Conservation (phyloP, 2,329 filamentous ascomycete species). For the Claviceps sp. region DNA sequence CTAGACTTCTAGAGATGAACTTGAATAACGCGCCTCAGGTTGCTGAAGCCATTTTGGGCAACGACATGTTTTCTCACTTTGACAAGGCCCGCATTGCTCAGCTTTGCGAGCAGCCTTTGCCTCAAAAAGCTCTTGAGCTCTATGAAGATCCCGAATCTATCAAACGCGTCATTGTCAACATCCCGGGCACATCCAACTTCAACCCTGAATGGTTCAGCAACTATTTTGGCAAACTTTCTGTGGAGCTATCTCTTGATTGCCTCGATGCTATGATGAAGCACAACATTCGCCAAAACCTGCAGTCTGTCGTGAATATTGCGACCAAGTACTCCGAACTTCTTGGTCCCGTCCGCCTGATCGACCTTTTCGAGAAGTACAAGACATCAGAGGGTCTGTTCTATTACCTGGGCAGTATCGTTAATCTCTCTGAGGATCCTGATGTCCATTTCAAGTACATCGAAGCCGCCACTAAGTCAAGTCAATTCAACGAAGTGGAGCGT, state of each 20-base stretch:
- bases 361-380: slow-evolving; percentile 94
- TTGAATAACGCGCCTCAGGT: slow-evolving; percentile 92
- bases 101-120: slow-evolving; percentile 84
- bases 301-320: slow-evolving; percentile 85
- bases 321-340: slow-evolving; percentile 97
- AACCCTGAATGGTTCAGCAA: slow-evolving; percentile 81
- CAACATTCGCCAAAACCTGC: slow-evolving; percentile 95
- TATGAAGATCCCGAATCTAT: slow-evolving; percentile 83
- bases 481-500: slow-evolving; percentile 91
- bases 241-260: slow-evolving; percentile 89
- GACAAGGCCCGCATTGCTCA: slow-evolving; percentile 80
- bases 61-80: slow-evolving; percentile 97
- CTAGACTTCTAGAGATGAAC: slow-evolving; percentile 95
- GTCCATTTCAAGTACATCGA: slow-evolving; percentile 99
- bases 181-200: slow-evolving; percentile 70
- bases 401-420: slow-evolving; percentile 95
- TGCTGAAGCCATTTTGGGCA: slow-evolving; percentile 91
- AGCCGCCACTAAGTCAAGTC: slow-evolving; percentile 83
- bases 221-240: slow-evolving; percentile 88
- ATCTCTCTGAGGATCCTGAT: slow-evolving; percentile 86
- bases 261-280: slow-evolving; percentile 91
- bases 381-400: slow-evolving; percentile 96
- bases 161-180: slow-evolving; percentile 80
- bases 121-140: slow-evolving; percentile 80
- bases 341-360: slow-evolving; percentile 74